Base-by-base conservation (phyloP, 306 rosid genomes). In the Elaeagnus macrophylla region DNA sequence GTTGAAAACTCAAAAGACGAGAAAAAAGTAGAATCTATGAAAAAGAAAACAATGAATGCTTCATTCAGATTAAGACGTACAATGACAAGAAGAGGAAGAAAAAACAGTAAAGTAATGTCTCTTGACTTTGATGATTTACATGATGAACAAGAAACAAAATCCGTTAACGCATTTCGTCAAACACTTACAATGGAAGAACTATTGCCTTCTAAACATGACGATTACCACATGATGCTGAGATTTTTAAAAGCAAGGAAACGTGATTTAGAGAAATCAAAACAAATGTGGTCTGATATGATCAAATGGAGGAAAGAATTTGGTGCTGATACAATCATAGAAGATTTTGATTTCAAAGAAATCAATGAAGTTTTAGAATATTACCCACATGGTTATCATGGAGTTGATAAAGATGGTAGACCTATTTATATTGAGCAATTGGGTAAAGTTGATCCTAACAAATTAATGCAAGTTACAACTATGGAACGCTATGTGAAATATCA, bases 351-450 rank as follows among this genome's bases (percentile, higher is more conserved):
- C 78, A 74, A 80, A 66, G 99, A 87, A 79, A 58, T 69, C 7
- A 63, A 62, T 40, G 87, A 80, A 61, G 96, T 91, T 46, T 39
- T 82, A 44, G 65, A 81, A 57, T 64, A 87, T 66, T 91, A 91
- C 67, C 99, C 96, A 15, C 96, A 87, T 9, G 96, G 96, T 51
- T 73, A 91, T 72, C 96, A 91, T 60, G 96, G 99, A 32, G 81
- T 84, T 37, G 99, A 91, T 62, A 91, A 84, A 85, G 96, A 91
- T 3, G 99, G 99, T 61, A 60, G 85, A 14, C 99, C 95, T 15
- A 83, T 91, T 44, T 91, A 87, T 59, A 87, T 87, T 25, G 95
- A 87, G 82, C 78, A 79, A 75, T 45, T 87, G 47, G 99, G 96
- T 17, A 78, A 41, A 71, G 95, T 91, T 3, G 93, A 87, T 61